A percentile compares a stretch with the other conserved stretches of the same genome.
phyloP scores from a whole-genome alignment of 352 stramenopile species.

The Hyaloperonospora brassicae region DNA sequence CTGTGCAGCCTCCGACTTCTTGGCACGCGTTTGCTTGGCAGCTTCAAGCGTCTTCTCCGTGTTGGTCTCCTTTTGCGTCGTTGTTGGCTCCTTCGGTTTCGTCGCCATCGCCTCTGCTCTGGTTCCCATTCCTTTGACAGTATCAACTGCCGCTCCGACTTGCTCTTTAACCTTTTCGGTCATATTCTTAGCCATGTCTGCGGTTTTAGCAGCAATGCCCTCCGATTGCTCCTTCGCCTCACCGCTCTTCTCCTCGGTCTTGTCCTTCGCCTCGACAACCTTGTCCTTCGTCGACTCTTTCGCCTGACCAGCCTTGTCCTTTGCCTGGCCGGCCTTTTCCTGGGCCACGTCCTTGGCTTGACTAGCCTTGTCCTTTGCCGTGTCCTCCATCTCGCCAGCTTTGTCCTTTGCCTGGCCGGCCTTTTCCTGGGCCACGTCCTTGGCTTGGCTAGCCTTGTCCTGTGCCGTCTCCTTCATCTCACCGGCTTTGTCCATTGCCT shows the following conservation, averaged over 20 bases:
- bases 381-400: neutral
- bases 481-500: conserved; percentile 1
- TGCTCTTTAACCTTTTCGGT: conserved; percentile 19
- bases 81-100: conserved; percentile 19
- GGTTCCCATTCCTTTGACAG: conserved; percentile 5
- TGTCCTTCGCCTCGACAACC: conserved; percentile 5
- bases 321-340: neutral
- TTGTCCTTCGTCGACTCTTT: neutral
- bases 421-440: neutral
- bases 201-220: conserved; percentile 5
- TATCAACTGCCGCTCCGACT: conserved; percentile 9
- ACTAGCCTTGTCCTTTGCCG: neutral
- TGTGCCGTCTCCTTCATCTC: conserved; percentile 9
- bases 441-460: neutral
- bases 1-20: conserved; percentile 19
- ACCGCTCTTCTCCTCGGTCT: conserved; percentile 16
- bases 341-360: neutral
- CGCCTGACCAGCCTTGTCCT: too few relatives aligned
- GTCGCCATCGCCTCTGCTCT: conserved; percentile 8
- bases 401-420: neutral
- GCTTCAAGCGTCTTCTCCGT: conserved; percentile 13
- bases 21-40: conserved; percentile 11
- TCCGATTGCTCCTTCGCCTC: conserved; percentile 15
- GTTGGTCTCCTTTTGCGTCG: conserved; percentile 11
- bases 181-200: conserved; percentile 7